These are phyloP conservation scores for Ophiostoma triangulosporum DNA, from an alignment of 2,329 filamentous ascomycete species.

Conservation along the genomic window DNA sequence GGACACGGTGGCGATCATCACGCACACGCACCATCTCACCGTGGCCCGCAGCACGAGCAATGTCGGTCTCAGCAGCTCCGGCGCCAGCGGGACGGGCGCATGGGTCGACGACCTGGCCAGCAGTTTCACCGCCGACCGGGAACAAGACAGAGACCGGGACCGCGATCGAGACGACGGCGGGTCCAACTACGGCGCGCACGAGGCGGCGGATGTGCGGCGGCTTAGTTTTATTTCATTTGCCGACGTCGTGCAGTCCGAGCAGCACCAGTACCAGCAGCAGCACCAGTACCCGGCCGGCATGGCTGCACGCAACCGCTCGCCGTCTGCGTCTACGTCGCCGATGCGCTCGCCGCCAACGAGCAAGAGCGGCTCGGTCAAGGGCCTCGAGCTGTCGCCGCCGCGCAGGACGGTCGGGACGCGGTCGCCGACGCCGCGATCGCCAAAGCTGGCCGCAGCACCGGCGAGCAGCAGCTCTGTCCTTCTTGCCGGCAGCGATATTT, in stretches of 20 bases:
- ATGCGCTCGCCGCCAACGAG: constrained; percentile 68
- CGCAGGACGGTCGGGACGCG: constrained; percentile 50
- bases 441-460: constrained; percentile 17
- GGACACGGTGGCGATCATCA: constrained; percentile 86
- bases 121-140: constrained; percentile 36
- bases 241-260: constrained; percentile 81
- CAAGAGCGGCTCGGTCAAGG: constrained; percentile 60
- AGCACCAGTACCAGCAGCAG: constrained; percentile 23
- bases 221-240: constrained; percentile 95
- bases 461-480: not conserved
- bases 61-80: constrained; percentile 24
- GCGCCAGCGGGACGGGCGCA: constrained; percentile 25
- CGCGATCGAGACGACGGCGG: constrained; percentile 38
- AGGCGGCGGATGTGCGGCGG: constrained; percentile 64
- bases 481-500: constrained; percentile 45
- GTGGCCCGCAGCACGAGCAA: constrained; percentile 46
- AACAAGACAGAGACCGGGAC: not conserved
- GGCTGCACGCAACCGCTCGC: constrained; percentile 54
- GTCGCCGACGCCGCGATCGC: constrained; percentile 23
- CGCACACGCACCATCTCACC: constrained; percentile 58
- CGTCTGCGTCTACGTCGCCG: constrained; percentile 73
- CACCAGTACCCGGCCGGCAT: constrained; percentile 10
- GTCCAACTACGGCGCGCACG: constrained; percentile 65
- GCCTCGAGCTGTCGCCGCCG: constrained; percentile 55
- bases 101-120: constrained; percentile 44